Percentiles rank a stretch among this genome's conserved stretches.
Conservation (phyloP, 2,329 filamentous ascomycete genomes). For the Teratosphaeria pseudoeucalypti region DNA sequence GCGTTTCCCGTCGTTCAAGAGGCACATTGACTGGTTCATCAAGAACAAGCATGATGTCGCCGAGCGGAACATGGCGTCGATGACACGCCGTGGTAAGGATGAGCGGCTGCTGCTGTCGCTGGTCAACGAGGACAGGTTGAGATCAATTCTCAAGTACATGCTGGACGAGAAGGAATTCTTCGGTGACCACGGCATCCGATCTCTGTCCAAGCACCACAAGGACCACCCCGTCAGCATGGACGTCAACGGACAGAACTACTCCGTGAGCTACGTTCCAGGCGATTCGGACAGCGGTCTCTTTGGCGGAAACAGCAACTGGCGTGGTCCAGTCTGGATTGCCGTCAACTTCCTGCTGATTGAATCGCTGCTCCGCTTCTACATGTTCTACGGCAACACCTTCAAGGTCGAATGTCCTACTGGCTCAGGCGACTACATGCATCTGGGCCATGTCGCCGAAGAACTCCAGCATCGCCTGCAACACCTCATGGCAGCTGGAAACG, state of each 20-base stretch:
- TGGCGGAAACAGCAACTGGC: conserved; percentile 96
- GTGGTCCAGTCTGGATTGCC: conserved; percentile 86
- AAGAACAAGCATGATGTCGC: conserved; percentile 77
- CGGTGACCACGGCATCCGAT: conserved; percentile 80
- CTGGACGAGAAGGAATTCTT: conserved; percentile 90
- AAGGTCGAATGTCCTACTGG: conserved; percentile 90
- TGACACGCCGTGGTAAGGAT: conserved; percentile 80
- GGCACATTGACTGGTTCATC: conserved; percentile 87
- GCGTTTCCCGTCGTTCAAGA: conserved; percentile 85
- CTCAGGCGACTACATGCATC: conserved; percentile 88
- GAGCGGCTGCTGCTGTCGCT: conserved; percentile 79
- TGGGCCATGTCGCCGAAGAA: conserved; percentile 89
- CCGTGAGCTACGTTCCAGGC: conserved; percentile 83
- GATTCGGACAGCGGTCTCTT: conserved; percentile 93
- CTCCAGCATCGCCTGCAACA: conserved; percentile 91
- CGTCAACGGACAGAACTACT: conserved; percentile 82
- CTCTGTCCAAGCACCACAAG: conserved; percentile 83
- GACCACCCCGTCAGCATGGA: conserved; percentile 90
- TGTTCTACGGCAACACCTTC: conserved; percentile 85
- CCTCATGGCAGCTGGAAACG: conserved; percentile 72
- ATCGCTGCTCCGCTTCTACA: conserved; percentile 86
- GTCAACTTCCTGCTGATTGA: conserved; percentile 94
- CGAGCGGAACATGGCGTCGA: conserved; percentile 88
- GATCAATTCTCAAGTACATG: conserved; percentile 84
- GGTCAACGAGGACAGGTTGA: conserved; percentile 84